phyloP scores from a whole-genome alignment of 768 basidiomycete species.

The Phylloporus sp. region DNA sequence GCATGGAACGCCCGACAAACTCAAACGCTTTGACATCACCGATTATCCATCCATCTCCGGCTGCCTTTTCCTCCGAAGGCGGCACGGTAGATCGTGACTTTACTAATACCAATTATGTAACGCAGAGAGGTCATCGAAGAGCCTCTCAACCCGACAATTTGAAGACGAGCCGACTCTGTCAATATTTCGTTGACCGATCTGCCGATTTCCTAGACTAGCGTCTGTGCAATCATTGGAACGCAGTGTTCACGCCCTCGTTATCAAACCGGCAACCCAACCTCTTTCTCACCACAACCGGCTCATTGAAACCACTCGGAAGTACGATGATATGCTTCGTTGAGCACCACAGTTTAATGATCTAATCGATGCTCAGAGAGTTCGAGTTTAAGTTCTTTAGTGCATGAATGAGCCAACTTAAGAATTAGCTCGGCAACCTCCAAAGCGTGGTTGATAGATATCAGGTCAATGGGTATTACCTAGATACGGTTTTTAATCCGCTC shows the following conservation, averaged over 20 bases:
- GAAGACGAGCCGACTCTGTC: constrained; percentile 50
- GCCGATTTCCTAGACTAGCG: constrained; percentile 52
- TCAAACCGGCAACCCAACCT: constrained; percentile 88
- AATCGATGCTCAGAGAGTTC: constrained; percentile 85
- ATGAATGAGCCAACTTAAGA: constrained; percentile 98
- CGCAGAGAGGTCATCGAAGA: constrained; percentile 71
- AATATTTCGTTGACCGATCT: not conserved
- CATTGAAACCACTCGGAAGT: constrained; percentile 68
- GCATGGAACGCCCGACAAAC: constrained; percentile 46
- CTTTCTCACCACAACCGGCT: constrained; percentile 78
- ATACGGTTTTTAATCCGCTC: not conserved
- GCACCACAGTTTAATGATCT: constrained; percentile 86
- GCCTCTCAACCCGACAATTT: constrained; percentile 94
- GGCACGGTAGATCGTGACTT: constrained; percentile 38
- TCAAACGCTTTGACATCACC: constrained; percentile 52
- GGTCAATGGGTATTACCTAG: constrained; percentile 33
- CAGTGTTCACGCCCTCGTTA: constrained; percentile 84
- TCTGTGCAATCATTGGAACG: constrained; percentile 52
- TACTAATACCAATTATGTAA: not conserved
- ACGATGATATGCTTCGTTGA: constrained; percentile 91
- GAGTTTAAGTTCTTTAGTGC: constrained; percentile 95
- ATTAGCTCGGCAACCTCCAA: constrained; percentile 91
- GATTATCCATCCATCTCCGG: not conserved
- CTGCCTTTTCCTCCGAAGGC: constrained; percentile 31
- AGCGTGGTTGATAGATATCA: constrained; percentile 94